A percentile compares a stretch with the other conserved stretches of the same genome.
Evolutionary conservation across 306 rosid species (phyloP).

Genomic region (Cucumis melo): DNA sequence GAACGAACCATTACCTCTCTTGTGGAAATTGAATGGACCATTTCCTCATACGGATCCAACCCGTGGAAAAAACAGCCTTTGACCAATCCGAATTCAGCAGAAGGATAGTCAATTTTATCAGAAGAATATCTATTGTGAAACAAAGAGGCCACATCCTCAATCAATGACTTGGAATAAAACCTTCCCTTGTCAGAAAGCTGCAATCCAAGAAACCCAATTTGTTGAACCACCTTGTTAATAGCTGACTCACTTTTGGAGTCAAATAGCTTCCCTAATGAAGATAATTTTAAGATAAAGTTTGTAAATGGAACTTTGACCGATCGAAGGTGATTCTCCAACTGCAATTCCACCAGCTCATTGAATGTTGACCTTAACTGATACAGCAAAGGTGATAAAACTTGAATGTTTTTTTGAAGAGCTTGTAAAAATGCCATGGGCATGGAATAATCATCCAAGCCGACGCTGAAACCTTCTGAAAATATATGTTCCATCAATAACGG

Average conservation of each 20-base stretch:
- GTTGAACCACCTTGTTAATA: slow-evolving; percentile 59
- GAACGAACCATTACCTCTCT: slow-evolving; percentile 83
- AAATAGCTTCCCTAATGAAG: slow-evolving; percentile 53
- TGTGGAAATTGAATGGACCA: slow-evolving; percentile 80
- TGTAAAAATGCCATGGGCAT: slow-evolving; percentile 29
- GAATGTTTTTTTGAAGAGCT: slow-evolving; percentile 29
- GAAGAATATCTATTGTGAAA: slow-evolving; percentile 40
- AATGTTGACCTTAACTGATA: slow-evolving; percentile 46
- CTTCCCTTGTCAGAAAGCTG: slow-evolving; percentile 72
- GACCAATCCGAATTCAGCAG: slow-evolving; percentile 70
- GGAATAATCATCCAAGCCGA: slow-evolving; percentile 63
- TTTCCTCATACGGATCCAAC: slow-evolving; percentile 78
- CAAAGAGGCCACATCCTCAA: slow-evolving; percentile 61
- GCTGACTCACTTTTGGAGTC: slow-evolving; percentile 77
- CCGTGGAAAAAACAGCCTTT: slow-evolving; percentile 70
- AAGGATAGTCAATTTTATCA: slow-evolving; percentile 45
- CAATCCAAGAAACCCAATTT: slow-evolving; percentile 75
- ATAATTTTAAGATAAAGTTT: slow-evolving; percentile 42
- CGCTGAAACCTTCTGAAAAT: slow-evolving; percentile 76
- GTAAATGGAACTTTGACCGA: slow-evolving; percentile 34
- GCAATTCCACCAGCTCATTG: slow-evolving; percentile 58
- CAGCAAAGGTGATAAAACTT: slow-evolving; percentile 39
- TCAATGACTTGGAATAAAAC: slow-evolving; percentile 66
- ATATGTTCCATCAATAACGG: slow-evolving; percentile 83
- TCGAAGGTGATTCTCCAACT: slow-evolving; percentile 50